Conservation (phyloP, 176 grass and related monocot genomes). For the Aegilops longissima region DNA sequence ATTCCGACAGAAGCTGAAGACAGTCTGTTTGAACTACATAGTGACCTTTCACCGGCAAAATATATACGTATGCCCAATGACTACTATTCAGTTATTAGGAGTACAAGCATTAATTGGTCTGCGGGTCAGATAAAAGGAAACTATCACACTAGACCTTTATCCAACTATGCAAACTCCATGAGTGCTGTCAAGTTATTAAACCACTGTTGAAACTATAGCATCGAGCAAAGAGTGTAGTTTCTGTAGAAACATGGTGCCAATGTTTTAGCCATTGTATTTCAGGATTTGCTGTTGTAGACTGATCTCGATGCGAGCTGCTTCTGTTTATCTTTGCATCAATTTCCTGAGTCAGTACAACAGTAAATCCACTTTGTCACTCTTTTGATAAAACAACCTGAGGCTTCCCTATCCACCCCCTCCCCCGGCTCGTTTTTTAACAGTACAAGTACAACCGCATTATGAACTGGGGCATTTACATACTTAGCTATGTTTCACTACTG, state of each 20-base stretch:
- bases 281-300: conserved; percentile 12
- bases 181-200: conserved; percentile 9
- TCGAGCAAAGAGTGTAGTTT: background rate
- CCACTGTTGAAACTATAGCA: conserved; percentile 19
- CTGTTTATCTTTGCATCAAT: background rate
- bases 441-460: background rate
- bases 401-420: background rate
- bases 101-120: background rate
- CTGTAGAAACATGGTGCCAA: conserved; percentile 1
- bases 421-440: background rate
- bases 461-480: background rate
- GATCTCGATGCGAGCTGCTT: conserved; percentile 7
- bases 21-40: conserved; percentile 80
- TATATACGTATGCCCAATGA: conserved; percentile 76
- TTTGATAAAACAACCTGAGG: background rate
- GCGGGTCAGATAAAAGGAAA: background rate
- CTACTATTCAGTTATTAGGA: conserved; percentile 19
- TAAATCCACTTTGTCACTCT: background rate
- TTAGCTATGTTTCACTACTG: background rate
- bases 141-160: conserved; percentile 4
- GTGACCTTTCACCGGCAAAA: conserved; percentile 92
- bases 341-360: background rate
- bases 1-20: conserved; percentile 91
- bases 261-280: background rate
- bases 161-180: background rate